Evolutionary conservation across 768 basidiomycete genomes (phyloP).

Genomic region (Guyanaporus albipodus): DNA sequence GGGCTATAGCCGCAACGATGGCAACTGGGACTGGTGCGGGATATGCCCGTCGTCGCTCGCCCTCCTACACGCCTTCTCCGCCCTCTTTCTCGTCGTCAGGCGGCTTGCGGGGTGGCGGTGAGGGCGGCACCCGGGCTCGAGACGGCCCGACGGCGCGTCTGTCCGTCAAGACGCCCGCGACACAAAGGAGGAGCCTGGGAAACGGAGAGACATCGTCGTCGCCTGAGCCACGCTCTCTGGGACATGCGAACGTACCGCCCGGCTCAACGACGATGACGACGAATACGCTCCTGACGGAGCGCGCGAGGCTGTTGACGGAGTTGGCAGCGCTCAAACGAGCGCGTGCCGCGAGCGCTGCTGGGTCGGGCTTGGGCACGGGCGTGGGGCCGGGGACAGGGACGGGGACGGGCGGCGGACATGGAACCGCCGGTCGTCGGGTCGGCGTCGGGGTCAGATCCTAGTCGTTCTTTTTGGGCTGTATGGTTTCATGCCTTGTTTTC

Average conservation of each 20-base stretch:
- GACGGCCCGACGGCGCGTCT: too few relatives aligned
- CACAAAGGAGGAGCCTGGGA: too few relatives aligned
- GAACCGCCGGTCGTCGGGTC: conserved; percentile 1
- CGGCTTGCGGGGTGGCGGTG: background rate
- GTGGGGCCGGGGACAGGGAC: background rate
- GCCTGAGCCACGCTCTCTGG: too few relatives aligned
- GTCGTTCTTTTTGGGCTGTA: too few relatives aligned
- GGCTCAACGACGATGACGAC: conserved; percentile 42
- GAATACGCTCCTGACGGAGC: conserved; percentile 51
- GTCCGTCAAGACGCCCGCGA: too few relatives aligned
- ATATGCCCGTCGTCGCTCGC: background rate
- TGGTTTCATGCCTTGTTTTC: background rate
- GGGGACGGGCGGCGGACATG: background rate
- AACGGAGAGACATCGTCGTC: background rate
- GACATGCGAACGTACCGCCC: background rate
- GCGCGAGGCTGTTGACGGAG: conserved; percentile 52
- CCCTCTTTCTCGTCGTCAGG: conserved; percentile 11
- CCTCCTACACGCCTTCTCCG: conserved; percentile 18
- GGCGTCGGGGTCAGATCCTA: conserved; percentile 9
- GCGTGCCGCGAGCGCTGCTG: conserved; percentile 9
- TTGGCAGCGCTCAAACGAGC: conserved; percentile 43
- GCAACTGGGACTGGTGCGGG: background rate
- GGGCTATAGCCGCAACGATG: background rate
- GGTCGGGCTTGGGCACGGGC: background rate
- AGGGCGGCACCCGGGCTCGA: background rate